Evolutionary conservation across 2,329 filamentous ascomycete genomes (phyloP).

Genomic region (Sordariomycetes sp.): DNA sequence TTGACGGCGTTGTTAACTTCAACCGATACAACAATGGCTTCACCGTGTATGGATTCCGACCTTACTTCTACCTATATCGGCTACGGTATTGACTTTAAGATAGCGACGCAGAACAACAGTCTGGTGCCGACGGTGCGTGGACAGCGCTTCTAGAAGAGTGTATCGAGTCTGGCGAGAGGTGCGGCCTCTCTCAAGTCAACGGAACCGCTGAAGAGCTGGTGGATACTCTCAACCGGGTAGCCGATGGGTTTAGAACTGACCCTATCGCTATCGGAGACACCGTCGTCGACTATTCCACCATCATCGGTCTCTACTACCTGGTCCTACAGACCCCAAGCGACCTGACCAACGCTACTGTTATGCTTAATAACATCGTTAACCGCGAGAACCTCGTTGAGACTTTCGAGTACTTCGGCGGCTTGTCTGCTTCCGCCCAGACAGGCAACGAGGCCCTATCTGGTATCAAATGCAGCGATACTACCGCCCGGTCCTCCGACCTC

Average conservation of each 20-base stretch:
- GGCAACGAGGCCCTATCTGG: conserved; percentile 28
- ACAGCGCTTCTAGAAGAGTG: neutral
- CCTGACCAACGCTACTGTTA: conserved; percentile 26
- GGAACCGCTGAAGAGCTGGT: conserved; percentile 23
- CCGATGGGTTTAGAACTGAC: conserved; percentile 25
- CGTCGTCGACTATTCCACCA: conserved; percentile 37
- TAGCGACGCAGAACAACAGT: conserved; percentile 11
- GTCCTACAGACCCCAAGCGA: conserved; percentile 34
- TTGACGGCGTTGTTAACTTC: conserved; percentile 23
- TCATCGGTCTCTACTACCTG: conserved; percentile 23
- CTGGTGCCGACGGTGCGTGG: neutral
- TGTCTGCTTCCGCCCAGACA: neutral
- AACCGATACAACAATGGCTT: conserved; percentile 16
- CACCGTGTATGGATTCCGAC: too few species aligned
- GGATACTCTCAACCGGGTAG: conserved; percentile 25
- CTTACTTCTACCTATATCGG: too few species aligned
- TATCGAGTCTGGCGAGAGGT: neutral
- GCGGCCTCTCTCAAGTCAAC: conserved; percentile 36
- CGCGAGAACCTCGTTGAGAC: conserved; percentile 33
- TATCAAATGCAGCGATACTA: conserved; percentile 26
- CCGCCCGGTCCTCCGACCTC: conserved; percentile 6
- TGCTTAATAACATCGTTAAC: conserved; percentile 29
- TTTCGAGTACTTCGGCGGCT: conserved; percentile 14
- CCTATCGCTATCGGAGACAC: conserved; percentile 28
- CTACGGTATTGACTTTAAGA: neutral